phyloP scores from a whole-genome alignment of 2,329 filamentous ascomycete genomes.

The Diaporthe velutina region DNA sequence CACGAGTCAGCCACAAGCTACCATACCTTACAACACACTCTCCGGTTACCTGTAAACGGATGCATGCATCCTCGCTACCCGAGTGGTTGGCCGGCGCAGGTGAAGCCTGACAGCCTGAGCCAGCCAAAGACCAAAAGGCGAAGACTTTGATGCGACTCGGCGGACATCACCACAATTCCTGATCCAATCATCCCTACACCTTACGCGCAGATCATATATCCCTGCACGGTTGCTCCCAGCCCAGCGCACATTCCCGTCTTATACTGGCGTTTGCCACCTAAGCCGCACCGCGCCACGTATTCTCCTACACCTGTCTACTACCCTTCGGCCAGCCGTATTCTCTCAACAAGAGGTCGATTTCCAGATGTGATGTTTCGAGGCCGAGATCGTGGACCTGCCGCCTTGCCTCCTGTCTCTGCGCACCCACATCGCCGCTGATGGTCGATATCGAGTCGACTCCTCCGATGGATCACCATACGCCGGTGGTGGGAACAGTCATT shows the following conservation, averaged over 20 bases:
- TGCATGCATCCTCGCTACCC: neutral
- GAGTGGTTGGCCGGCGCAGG: neutral
- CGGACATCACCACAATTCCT: neutral
- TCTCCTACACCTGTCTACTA: neutral
- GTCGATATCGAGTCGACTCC: slow-evolving; percentile 14
- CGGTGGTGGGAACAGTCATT: slow-evolving; percentile 21
- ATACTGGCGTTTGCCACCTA: slow-evolving; percentile 13
- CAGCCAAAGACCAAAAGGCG: neutral
- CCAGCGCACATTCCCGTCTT: neutral
- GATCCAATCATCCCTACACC: neutral
- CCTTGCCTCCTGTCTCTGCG: slow-evolving; percentile 22
- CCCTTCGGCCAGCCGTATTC: neutral
- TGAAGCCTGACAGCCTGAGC: neutral
- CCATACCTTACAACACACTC: neutral
- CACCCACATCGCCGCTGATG: slow-evolving; percentile 7
- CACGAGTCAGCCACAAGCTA: slow-evolving; percentile 15
- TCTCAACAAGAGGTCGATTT: neutral
- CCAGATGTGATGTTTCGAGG: slow-evolving; percentile 25
- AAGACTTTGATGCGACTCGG: slow-evolving; percentile 12
- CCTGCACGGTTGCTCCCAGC: slow-evolving; percentile 9
- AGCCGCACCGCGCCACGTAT: neutral
- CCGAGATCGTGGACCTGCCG: slow-evolving; percentile 18
- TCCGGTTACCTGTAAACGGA: neutral
- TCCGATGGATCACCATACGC: slow-evolving; percentile 22
- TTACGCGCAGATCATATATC: slow-evolving; percentile 22